These are phyloP conservation scores for Daldinia grandis DNA, from an alignment of 495 filamentous ascomycete genomes.

Conservation along the genomic window DNA sequence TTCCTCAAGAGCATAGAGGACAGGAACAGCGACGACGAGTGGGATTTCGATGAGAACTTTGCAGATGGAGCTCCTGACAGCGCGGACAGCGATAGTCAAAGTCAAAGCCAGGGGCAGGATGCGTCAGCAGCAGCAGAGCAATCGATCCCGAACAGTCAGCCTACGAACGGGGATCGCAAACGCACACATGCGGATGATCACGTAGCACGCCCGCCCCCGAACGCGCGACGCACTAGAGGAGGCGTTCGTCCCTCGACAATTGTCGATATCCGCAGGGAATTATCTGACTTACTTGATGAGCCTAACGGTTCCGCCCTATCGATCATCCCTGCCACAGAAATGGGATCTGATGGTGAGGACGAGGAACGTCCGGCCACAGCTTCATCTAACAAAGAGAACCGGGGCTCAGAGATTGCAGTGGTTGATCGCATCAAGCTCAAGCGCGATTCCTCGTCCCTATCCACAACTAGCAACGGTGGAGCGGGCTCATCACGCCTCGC, in stretches of 20 bases:
- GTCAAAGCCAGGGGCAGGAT: conserved; percentile 25
- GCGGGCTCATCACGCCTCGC: conserved; percentile 59
- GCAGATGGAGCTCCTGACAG: conserved; percentile 59
- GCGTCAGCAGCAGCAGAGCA: conserved; percentile 12
- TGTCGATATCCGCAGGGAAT: conserved; percentile 77
- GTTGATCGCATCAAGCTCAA: conserved; percentile 86
- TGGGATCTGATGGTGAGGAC: conserved; percentile 55
- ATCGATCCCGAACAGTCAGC: conserved; percentile 59
- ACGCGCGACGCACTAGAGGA: conserved; percentile 71
- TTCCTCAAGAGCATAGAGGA: conserved; percentile 93
- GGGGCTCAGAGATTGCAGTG: conserved; percentile 58
- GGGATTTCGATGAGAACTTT: conserved; percentile 73
- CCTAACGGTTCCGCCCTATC: conserved; percentile 59
- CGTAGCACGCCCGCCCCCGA: conserved; percentile 63
- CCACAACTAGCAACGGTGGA: conserved; percentile 22
- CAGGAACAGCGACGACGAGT: conserved; percentile 76
- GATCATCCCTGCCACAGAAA: conserved; percentile 56
- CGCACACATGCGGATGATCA: conserved; percentile 53
- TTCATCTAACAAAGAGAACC: conserved; percentile 54
- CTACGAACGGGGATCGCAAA: conserved; percentile 36
- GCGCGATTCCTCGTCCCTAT: conserved; percentile 60
- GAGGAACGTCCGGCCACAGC: conserved; percentile 34
- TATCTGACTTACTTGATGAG: conserved; percentile 84
- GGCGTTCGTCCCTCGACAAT: conserved; percentile 71
- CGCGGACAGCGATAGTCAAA: conserved; percentile 48